Conservation (phyloP, 805 yeast genomes). For the Barnettozyma californica region DNA sequence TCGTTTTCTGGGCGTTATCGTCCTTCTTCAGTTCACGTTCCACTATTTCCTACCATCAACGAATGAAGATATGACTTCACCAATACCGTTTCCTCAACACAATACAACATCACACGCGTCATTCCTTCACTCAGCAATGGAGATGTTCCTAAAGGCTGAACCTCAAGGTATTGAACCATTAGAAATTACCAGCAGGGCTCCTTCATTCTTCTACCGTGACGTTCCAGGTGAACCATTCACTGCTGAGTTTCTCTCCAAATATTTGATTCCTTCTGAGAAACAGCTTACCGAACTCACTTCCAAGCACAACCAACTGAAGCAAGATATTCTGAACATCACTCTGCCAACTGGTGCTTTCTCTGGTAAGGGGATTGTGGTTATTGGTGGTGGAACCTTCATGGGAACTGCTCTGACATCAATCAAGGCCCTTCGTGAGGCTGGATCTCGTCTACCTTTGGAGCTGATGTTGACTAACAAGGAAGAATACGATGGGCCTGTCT, state of each 20-base stretch:
- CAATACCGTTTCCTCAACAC: neutral
- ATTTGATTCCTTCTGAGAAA: neutral
- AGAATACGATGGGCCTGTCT: constrained; percentile 40
- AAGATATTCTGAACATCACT: constrained; percentile 12
- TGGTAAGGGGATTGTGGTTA: constrained; percentile 31
- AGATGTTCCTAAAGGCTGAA: neutral
- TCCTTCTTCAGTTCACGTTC: neutral
- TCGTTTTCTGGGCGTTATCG: neutral
- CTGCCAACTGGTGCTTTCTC: constrained; percentile 21
- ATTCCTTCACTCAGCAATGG: neutral
- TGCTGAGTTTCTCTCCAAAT: neutral
- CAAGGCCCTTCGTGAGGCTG: constrained; percentile 35
- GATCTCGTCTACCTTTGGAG: constrained; percentile 40
- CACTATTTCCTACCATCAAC: neutral
- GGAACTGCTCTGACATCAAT: constrained; percentile 37
- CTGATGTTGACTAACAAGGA: constrained; percentile 34
- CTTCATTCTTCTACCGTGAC: neutral
- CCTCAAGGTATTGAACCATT: neutral
- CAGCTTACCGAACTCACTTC: constrained; percentile 18
- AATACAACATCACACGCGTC: neutral
- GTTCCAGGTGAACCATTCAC: neutral
- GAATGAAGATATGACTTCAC: neutral
- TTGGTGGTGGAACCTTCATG: constrained; percentile 41
- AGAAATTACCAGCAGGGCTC: neutral
- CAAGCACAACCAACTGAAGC: constrained; percentile 19